Evolutionary conservation across 257 asterid genomes (phyloP).

Genomic region (Anisodus acutangulus): DNA sequence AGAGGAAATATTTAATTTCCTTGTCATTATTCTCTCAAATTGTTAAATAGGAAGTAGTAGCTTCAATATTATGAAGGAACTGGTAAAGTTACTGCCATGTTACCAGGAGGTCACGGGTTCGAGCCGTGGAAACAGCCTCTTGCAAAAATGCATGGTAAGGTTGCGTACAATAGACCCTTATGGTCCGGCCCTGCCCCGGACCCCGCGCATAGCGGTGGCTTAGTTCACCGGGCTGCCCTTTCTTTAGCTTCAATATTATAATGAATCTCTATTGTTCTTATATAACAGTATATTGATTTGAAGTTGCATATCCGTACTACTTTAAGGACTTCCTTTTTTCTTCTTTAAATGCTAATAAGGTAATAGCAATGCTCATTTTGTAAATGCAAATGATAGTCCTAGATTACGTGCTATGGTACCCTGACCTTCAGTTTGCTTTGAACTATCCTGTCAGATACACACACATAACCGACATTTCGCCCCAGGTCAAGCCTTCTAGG

Average conservation of each 20-base stretch:
- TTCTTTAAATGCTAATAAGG: slow-evolving; percentile 1
- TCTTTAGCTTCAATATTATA: neutral
- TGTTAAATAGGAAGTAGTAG: neutral
- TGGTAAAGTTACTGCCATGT: no score
- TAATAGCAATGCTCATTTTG: neutral
- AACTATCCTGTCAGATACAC: neutral
- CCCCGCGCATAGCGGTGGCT: neutral
- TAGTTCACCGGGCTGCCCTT: neutral
- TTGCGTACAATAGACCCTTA: no score
- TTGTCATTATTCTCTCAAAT: neutral
- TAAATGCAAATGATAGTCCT: slow-evolving; percentile 3
- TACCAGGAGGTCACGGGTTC: no score
- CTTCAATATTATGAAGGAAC: neutral
- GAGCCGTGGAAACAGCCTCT: no score
- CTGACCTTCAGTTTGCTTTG: neutral
- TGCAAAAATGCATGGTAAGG: no score
- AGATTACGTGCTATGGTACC: slow-evolving; percentile 9
- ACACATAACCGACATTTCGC: neutral
- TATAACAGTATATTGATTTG: neutral
- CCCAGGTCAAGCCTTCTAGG: slow-evolving; percentile 21
- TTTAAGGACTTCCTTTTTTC: neutral
- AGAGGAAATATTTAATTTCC: neutral
- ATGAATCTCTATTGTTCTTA: slow-evolving; percentile 1
- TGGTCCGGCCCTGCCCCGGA: no score
- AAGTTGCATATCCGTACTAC: neutral